phyloP scores from a whole-genome alignment of 2,329 filamentous ascomycete genomes.

The Stylonectria norvegica region DNA sequence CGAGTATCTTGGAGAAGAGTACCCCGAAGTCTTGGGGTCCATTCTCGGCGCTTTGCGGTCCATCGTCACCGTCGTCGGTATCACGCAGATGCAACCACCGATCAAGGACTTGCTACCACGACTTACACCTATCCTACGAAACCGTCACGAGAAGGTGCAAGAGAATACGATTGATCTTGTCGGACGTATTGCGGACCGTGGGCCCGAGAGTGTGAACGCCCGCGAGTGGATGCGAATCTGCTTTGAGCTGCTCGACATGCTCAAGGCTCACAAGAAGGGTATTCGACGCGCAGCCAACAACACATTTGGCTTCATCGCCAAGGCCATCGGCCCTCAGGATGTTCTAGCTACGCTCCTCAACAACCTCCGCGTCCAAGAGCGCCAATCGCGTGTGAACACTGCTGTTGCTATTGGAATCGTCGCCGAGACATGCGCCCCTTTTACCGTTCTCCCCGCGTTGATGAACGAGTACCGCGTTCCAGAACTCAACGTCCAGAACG shows the following conservation, averaged over 20 bases:
- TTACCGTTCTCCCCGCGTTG: constrained; percentile 94
- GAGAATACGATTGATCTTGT: constrained; percentile 99
- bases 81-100: constrained; percentile 95
- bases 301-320: constrained; percentile 98
- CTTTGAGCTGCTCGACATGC: constrained; percentile 97
- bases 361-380: constrained; percentile 94
- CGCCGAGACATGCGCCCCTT: constrained; percentile 95
- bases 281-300: constrained; percentile 98
- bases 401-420: constrained; percentile 98
- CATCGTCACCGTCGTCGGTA: constrained; percentile 96
- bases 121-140: constrained; percentile 94
- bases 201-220: constrained; percentile 92
- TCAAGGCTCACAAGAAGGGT: constrained; percentile 99
- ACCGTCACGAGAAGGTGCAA: constrained; percentile 98
- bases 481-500: constrained; percentile 97
- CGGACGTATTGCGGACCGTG: constrained; percentile 94
- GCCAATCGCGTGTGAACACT: constrained; percentile 96
- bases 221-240: constrained; percentile 99
- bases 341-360: constrained; percentile 93
- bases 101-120: constrained; percentile 95
- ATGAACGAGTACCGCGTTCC: constrained; percentile 99
- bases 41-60: constrained; percentile 92
- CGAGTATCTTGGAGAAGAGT: constrained; percentile 97
- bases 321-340: constrained; percentile 97
- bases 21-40: constrained; percentile 93